Base-by-base conservation (phyloP, 1,284 basidiomycete genomes). In the Cryptococcus wingfieldii region DNA sequence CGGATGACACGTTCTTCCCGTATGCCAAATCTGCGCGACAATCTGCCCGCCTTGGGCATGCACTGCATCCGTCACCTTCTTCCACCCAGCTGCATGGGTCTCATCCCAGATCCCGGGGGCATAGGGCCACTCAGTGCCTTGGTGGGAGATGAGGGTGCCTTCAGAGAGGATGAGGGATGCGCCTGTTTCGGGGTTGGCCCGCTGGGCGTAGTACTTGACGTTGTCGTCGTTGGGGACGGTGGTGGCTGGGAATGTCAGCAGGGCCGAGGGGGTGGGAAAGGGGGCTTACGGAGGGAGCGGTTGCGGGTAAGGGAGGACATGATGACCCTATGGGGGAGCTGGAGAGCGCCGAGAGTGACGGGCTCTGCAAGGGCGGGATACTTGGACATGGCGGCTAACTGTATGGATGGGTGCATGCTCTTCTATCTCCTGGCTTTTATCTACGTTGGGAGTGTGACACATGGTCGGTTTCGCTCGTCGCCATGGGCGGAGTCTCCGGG, bases 21-120 rank as follows among this genome's bases (percentile, higher is more conserved):
- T 65, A 4, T 80, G 79, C 80, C 80, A 81, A 0, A 82, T 65
- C 62, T 83, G 82, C 1, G 76, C 42, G 65, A 71, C 81, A 54
- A 83, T 79, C 65, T 66, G 74, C 0, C 76, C 78, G 3, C 70
- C 78, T 38, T 79, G 77, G 1, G 62, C 70, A 58, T 82, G 81
- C 3, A 80, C 78, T 3, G 70, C 74, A 44, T 75, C 71, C 5
- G 69, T 71, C 18, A 79, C 63, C 76, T 79, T 59, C 38, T 65
- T 69, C 67, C 67, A 68, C 4, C 18, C 56, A 5, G 52, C 46
- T 25, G 62, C 54, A 50, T 68, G 66, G 31, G 61, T 59, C 12
- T 54, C 38, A 3, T 57, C 46, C 43, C 59, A 63, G 31, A 67
- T 60, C n/a, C 66, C 67, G 10, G 60, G 56, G 13, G 51, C 51